These are phyloP conservation scores for Cantharellus anzutake DNA, from an alignment of 768 basidiomycete species.

Conservation along the genomic window DNA sequence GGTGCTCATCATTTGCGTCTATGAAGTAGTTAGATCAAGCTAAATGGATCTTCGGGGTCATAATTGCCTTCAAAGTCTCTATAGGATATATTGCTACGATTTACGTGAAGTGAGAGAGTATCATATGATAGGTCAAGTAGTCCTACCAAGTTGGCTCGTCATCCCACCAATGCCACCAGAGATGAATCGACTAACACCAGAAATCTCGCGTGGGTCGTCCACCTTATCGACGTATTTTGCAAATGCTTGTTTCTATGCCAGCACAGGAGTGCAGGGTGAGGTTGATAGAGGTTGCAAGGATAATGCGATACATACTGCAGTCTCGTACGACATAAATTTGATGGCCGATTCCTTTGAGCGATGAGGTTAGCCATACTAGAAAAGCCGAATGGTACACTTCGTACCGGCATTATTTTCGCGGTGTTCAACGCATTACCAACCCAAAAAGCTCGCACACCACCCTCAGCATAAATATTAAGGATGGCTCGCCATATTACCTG, in stretches of 20 bases:
- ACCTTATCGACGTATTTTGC: slow-evolving; percentile 84
- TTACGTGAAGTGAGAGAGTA: slow-evolving; percentile 6
- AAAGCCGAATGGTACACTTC: slow-evolving; percentile 4
- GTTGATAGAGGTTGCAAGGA: slow-evolving; percentile 6
- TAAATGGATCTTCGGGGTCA: not conserved
- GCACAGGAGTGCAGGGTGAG: slow-evolving; percentile 5
- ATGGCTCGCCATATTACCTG: not conserved
- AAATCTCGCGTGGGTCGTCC: slow-evolving; percentile 73
- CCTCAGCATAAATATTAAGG: slow-evolving; percentile 65
- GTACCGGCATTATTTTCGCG: slow-evolving; percentile 73
- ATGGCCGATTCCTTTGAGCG: slow-evolving; percentile 68
- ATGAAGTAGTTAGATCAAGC: not conserved
- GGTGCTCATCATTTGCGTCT: slow-evolving; percentile 96
- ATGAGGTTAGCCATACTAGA: not conserved
- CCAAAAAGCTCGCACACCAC: slow-evolving; percentile 86
- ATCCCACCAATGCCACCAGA: slow-evolving; percentile 96
- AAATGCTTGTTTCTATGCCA: slow-evolving; percentile 72
- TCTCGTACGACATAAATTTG: slow-evolving; percentile 93
- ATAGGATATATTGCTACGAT: slow-evolving; percentile 79
- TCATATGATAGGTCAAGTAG: slow-evolving; percentile 1
- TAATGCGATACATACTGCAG: slow-evolving; percentile 37
- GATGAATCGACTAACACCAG: slow-evolving; percentile 79
- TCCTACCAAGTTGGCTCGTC: slow-evolving; percentile 69
- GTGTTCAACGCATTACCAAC: slow-evolving; percentile 89
- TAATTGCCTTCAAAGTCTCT: slow-evolving; percentile 72